Evolutionary conservation across 2,329 filamentous ascomycete species (phyloP).

Genomic region (Diaporthe sp.): DNA sequence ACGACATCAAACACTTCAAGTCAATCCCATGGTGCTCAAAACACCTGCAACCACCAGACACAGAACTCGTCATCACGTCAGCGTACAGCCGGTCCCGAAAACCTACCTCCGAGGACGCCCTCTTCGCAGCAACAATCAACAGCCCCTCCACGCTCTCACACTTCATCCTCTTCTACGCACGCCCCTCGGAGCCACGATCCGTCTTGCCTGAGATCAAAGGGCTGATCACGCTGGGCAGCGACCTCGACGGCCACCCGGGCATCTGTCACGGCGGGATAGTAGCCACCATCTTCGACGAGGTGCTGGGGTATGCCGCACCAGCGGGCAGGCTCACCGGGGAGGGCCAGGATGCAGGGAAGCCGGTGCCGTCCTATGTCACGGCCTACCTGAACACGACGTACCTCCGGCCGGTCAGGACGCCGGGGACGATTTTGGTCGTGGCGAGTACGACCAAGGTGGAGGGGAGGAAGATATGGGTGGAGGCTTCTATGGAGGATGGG

Average conservation of each 20-base stretch:
- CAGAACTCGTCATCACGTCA: slow-evolving; percentile 54
- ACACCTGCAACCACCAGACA: slow-evolving; percentile 55
- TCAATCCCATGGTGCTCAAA: slow-evolving; percentile 63
- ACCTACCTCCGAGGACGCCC: slow-evolving; percentile 60
- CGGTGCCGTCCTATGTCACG: slow-evolving; percentile 56
- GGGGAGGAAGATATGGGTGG: slow-evolving; percentile 67
- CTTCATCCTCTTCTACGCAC: slow-evolving; percentile 59
- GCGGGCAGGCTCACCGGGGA: slow-evolving; percentile 50
- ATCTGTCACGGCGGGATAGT: slow-evolving; percentile 71
- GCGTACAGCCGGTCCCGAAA: slow-evolving; percentile 56
- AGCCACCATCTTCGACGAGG: slow-evolving; percentile 70
- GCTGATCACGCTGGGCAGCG: slow-evolving; percentile 60
- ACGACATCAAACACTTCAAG: slow-evolving; percentile 47
- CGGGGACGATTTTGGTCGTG: slow-evolving; percentile 61
- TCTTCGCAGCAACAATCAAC: slow-evolving; percentile 67
- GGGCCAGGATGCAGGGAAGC: slow-evolving; percentile 40
- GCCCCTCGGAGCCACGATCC: slow-evolving; percentile 47
- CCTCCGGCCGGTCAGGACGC: slow-evolving; percentile 64
- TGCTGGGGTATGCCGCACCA: slow-evolving; percentile 63
- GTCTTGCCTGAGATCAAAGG: slow-evolving; percentile 46
- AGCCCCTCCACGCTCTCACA: slow-evolving; percentile 62
- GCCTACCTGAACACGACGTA: slow-evolving; percentile 70
- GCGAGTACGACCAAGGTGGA: slow-evolving; percentile 60
- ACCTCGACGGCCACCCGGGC: slow-evolving; percentile 66
- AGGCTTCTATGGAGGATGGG: slow-evolving; percentile 63